Evolutionary conservation across 164 flowering plant species (phyloP).

Genomic region (Nelumbo lutea): DNA sequence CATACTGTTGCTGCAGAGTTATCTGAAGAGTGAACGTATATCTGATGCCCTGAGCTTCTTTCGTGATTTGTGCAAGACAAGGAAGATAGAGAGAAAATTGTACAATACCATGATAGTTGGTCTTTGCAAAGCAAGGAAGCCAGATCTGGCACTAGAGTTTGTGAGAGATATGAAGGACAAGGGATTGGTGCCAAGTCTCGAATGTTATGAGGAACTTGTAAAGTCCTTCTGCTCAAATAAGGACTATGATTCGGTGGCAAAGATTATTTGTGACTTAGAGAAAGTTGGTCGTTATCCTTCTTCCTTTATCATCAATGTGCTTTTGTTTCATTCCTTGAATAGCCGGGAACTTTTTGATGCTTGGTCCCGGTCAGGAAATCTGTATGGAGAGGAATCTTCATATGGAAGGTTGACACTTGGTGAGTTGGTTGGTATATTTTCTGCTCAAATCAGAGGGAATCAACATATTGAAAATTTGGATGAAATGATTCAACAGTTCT

Average conservation of each 20-base stretch:
- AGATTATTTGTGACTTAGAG: slow-evolving; percentile 42
- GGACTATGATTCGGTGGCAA: slow-evolving; percentile 37
- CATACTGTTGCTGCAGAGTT: slow-evolving; percentile 49
- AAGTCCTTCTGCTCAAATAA: slow-evolving; percentile 24
- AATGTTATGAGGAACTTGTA: slow-evolving; percentile 71
- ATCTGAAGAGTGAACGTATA: slow-evolving; percentile 39
- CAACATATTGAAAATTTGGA: slow-evolving; percentile 36
- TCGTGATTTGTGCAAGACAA: slow-evolving; percentile 23
- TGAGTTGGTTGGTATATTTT: slow-evolving; percentile 47
- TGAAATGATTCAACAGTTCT: slow-evolving; percentile 41
- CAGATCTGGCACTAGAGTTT: slow-evolving; percentile 35
- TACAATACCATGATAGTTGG: slow-evolving; percentile 53
- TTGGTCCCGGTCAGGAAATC: slow-evolving; percentile 39
- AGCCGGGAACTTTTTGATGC: slow-evolving; percentile 30
- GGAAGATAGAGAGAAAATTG: slow-evolving; percentile 27
- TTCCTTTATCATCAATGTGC: slow-evolving; percentile 60
- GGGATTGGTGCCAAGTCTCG: slow-evolving; percentile 40
- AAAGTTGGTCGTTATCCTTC: slow-evolving; percentile 44
- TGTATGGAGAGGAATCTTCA: slow-evolving; percentile 14
- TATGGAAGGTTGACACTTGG: slow-evolving; percentile 37
- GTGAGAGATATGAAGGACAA: slow-evolving; percentile 31
- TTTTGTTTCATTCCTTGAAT: slow-evolving; percentile 46
- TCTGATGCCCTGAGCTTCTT: slow-evolving; percentile 54
- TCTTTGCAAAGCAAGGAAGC: slow-evolving; percentile 45
- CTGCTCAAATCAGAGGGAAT: slow-evolving; percentile 23